Evolutionary conservation across 495 filamentous ascomycete species (phyloP).

Genomic region (Endocarpon pusillum): DNA sequence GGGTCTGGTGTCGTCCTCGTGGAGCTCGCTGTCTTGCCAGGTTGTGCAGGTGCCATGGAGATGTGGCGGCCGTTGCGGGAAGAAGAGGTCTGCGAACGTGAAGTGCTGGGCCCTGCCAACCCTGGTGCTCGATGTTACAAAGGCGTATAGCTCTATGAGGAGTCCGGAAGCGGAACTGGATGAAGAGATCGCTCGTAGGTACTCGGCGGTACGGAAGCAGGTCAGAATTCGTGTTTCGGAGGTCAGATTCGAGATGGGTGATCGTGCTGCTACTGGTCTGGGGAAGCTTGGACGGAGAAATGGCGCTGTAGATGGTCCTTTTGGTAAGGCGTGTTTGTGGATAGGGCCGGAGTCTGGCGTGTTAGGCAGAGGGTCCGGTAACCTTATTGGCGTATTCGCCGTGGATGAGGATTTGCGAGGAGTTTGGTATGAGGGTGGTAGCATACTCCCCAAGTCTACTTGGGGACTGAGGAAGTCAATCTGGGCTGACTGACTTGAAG

Average conservation of each 20-base stretch:
- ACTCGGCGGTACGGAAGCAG: conserved; percentile 15
- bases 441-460: no score
- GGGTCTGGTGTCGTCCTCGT: conserved; percentile 9
- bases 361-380: no score
- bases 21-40: conserved; percentile 11
- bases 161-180: conserved; percentile 4
- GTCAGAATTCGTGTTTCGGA: conserved; percentile 6
- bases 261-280: no score
- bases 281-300: no score
- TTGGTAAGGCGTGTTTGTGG: no score
- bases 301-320: no score
- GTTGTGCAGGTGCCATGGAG: conserved; percentile 9
- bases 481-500: no score
- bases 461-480: no score
- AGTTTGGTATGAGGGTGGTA: no score
- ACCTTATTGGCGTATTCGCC: no score
- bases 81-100: conserved; percentile 13
- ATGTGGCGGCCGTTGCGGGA: conserved; percentile 9
- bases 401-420: no score
- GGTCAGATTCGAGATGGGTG: conserved; percentile 9
- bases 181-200: conserved; percentile 9
- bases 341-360: no score
- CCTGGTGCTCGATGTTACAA: conserved; percentile 6
- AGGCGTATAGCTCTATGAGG: conserved; percentile 13
- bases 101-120: conserved; percentile 10